A percentile compares a stretch with the other conserved stretches of the same genome.
These are phyloP conservation scores for Sclerotinia sclerotiorum DNA, from an alignment of 2,329 filamentous ascomycete genomes.

Conservation along the genomic window DNA sequence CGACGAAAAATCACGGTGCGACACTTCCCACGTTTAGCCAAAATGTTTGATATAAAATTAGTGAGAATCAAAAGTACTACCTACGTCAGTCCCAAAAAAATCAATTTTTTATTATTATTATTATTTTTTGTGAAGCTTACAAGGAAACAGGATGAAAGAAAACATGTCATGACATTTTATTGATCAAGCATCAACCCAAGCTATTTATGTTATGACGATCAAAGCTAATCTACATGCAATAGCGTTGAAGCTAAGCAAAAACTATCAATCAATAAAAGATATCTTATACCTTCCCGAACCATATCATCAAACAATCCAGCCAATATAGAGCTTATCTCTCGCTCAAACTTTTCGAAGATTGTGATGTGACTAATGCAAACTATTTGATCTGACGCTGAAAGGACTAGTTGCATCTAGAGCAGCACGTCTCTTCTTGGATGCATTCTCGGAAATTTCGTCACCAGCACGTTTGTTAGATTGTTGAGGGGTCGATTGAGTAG, in stretches of 20 bases:
- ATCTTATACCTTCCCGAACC: not conserved
- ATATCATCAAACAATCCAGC: not conserved
- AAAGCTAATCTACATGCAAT: slow-evolving; percentile 14
- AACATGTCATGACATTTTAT: not conserved
- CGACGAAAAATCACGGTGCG: not conserved
- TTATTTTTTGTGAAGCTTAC: not conserved
- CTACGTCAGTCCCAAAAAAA: not conserved
- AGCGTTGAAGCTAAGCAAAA: slow-evolving; percentile 9
- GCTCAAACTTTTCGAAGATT: not conserved
- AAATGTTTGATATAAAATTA: not conserved
- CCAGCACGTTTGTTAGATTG: slow-evolving; percentile 13
- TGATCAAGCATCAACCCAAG: not conserved
- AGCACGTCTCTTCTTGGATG: slow-evolving; percentile 1
- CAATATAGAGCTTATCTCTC: not conserved
- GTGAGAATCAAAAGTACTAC: not conserved
- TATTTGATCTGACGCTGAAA: slow-evolving; percentile 19
- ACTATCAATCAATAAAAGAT: slow-evolving; percentile 14
- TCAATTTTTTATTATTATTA: too few relatives aligned
- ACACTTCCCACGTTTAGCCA: not conserved
- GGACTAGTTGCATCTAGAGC: slow-evolving; percentile 13
- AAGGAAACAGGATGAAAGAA: not conserved
- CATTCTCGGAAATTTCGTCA: not conserved
- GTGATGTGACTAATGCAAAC: not conserved
- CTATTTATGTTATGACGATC: not conserved
- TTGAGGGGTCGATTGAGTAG: slow-evolving; percentile 1